Percentiles rank a stretch among this genome's conserved stretches.
Conservation (phyloP, 345 rosid species). For the Aurinia saxatilis region DNA sequence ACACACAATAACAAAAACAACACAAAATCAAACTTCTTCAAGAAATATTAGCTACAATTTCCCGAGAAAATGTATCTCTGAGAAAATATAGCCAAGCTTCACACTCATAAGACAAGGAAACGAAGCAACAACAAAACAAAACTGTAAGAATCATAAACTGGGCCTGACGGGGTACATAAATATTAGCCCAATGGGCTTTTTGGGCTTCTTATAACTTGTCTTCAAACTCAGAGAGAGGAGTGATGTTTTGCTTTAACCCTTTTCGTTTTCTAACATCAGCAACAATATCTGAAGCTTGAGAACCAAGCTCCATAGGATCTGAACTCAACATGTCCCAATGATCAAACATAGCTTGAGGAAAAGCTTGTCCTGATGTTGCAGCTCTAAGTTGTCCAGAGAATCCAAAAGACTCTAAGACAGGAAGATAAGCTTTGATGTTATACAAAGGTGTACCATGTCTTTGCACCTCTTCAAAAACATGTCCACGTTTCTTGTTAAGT, state of each 20-base stretch:
- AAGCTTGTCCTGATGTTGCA: conserved; percentile 79
- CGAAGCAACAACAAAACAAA: too few relatives aligned
- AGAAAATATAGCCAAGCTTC: neutral
- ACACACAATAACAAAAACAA: too few relatives aligned
- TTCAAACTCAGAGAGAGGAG: conserved; percentile 65
- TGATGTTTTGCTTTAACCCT: conserved; percentile 78
- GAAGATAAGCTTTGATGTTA: conserved; percentile 80
- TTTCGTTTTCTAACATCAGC: conserved; percentile 66
- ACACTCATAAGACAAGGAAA: neutral
- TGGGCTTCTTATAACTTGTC: conserved; percentile 45
- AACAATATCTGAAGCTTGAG: conserved; percentile 50
- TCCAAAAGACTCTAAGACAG: conserved; percentile 73
- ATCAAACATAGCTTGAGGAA: conserved; percentile 79
- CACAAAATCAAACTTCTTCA: neutral
- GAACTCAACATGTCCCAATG: conserved; percentile 79
- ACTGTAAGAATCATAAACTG: neutral
- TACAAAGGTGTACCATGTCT: conserved; percentile 82
- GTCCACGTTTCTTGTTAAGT: conserved; percentile 80
- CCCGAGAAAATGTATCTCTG: neutral
- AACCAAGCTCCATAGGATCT: conserved; percentile 54
- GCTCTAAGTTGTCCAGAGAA: conserved; percentile 63
- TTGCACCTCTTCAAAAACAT: conserved; percentile 75
- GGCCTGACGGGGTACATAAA: too few relatives aligned
- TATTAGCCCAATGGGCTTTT: too few relatives aligned
- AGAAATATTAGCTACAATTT: neutral